Evolutionary conservation across 2,329 filamentous ascomycete species (phyloP).

Genomic region (Fonsecaea erecta): DNA sequence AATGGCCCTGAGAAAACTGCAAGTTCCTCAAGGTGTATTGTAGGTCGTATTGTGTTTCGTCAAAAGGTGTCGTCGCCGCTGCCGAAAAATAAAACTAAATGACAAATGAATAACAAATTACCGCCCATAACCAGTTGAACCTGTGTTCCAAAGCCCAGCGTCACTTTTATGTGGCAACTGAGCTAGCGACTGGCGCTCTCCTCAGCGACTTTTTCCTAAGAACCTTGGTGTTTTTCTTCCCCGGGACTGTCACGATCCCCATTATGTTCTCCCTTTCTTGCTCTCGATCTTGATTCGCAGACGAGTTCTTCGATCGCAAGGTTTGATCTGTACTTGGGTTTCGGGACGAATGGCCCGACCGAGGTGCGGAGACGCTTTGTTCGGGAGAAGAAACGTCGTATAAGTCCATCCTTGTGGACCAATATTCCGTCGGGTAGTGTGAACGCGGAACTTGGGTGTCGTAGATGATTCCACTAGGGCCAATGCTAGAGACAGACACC

Average conservation of each 20-base stretch:
- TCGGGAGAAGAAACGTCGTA: constrained; percentile 7
- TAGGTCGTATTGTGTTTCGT: neutral
- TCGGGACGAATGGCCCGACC: neutral
- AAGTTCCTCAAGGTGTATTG: neutral
- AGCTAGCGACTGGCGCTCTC: constrained; percentile 6
- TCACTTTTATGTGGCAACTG: neutral
- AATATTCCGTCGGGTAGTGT: constrained; percentile 14
- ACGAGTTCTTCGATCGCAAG: neutral
- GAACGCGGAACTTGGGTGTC: constrained; percentile 24
- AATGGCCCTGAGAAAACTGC: neutral
- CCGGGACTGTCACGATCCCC: constrained; percentile 31
- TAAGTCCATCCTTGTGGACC: constrained; percentile 19
- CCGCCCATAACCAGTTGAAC: neutral
- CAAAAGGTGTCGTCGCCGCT: constrained; percentile 7
- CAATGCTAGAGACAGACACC: constrained; percentile 23
- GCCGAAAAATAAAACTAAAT: neutral
- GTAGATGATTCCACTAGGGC: constrained; percentile 26
- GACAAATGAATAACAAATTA: neutral
- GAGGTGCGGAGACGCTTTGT: neutral
- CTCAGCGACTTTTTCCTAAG: constrained; percentile 30
- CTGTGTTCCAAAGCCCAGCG: neutral
- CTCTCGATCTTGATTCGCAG: constrained; percentile 1
- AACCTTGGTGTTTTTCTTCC: constrained; percentile 27
- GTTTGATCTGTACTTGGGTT: constrained; percentile 8
- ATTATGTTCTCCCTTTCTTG: constrained; percentile 19